Evolutionary conservation across 495 filamentous ascomycete genomes (phyloP).

Genomic region (Evernia prunastri): DNA sequence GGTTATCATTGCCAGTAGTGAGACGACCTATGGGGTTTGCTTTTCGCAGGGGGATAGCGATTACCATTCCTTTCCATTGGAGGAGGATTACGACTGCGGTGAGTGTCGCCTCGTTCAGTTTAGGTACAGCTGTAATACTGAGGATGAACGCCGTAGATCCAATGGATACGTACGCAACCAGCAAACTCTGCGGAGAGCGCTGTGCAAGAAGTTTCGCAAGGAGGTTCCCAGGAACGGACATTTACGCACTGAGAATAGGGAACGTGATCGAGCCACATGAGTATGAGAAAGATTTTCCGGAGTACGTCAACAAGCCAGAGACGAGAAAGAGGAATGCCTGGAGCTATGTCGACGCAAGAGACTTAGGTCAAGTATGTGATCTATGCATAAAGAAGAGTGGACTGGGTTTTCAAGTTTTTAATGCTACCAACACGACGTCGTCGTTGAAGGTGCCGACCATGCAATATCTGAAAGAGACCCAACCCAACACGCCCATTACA

Average conservation of each 20-base stretch:
- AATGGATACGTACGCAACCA: constrained; percentile 54
- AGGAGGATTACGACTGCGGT: constrained; percentile 45
- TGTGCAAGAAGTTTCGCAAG: constrained; percentile 49
- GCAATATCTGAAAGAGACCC: constrained; percentile 43
- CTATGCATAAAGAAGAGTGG: constrained; percentile 42
- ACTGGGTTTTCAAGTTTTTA: constrained; percentile 55
- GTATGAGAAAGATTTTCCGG: constrained; percentile 46
- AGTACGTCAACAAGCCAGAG: constrained; percentile 43
- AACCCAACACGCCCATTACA: constrained; percentile 42
- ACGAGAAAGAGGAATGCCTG: constrained; percentile 50
- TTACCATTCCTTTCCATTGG: constrained; percentile 50
- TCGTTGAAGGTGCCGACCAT: constrained; percentile 41
- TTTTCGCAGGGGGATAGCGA: constrained; percentile 52
- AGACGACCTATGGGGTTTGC: constrained; percentile 54
- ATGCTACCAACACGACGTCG: constrained; percentile 55
- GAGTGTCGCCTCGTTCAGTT: neutral
- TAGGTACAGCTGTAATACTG: neutral
- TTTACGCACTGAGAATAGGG: constrained; percentile 54
- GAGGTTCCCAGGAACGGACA: constrained; percentile 45
- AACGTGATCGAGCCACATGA: constrained; percentile 55
- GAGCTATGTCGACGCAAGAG: constrained; percentile 54
- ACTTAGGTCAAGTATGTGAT: constrained; percentile 54
- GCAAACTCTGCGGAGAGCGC: constrained; percentile 53
- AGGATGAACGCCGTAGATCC: constrained; percentile 28
- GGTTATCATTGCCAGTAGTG: constrained; percentile 51